Evolutionary conservation across 139 green algal species (phyloP).

Genomic region (Eudorina sp.): DNA sequence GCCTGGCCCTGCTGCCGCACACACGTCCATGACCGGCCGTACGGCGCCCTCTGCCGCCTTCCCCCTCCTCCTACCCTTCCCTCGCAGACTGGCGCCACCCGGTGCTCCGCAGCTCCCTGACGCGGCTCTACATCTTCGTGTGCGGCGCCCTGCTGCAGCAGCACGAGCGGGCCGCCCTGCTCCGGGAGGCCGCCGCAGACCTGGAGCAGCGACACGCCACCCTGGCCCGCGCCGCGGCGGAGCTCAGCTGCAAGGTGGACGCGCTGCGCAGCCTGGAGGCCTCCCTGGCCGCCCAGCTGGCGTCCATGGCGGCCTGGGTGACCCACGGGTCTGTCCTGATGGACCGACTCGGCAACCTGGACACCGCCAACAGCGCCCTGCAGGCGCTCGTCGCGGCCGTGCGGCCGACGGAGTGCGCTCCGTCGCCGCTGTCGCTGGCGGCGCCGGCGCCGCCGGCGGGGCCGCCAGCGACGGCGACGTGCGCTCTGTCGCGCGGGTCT

Average conservation of each 20-base stretch:
- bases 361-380: not conserved
- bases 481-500: not conserved
- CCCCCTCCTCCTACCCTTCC: not conserved
- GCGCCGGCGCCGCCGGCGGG: not conserved
- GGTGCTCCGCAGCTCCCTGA: constrained; percentile 24
- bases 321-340: constrained; percentile 20
- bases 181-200: constrained; percentile 27
- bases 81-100: constrained; percentile 37
- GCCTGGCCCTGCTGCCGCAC: no score
- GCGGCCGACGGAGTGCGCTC: not conserved
- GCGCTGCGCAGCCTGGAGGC: constrained; percentile 4
- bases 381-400: not conserved
- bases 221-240: not conserved
- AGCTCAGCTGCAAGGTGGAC: not conserved
- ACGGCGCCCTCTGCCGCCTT: not conserved
- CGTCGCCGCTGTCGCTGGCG: no score
- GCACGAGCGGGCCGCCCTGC: constrained; percentile 29
- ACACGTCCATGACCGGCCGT: no score
- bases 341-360: not conserved
- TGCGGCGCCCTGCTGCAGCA: constrained; percentile 31
- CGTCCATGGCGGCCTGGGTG: constrained; percentile 5
- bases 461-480: not conserved
- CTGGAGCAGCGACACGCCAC: constrained; percentile 10
- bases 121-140: constrained; percentile 26
- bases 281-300: constrained; percentile 26